Percentiles rank a stretch among this genome's conserved stretches.
These are phyloP conservation scores for Leishmania arabica DNA, from an alignment of 208 protist species.

Conservation along the genomic window DNA sequence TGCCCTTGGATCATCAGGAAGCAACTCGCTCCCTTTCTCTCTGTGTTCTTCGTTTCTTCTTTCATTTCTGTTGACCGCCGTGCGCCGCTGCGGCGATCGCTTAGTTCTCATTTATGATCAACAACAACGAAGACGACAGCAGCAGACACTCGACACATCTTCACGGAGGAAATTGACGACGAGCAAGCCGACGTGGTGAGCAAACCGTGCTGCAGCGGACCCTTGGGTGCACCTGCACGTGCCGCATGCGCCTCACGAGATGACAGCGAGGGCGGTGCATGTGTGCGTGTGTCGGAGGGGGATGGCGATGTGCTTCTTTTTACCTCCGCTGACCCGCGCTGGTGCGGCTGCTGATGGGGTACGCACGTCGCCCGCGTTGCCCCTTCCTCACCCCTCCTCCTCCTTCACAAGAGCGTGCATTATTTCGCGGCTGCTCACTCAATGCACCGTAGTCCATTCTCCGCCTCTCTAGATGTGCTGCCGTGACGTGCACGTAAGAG, in stretches of 20 bases:
- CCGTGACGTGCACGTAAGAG: not conserved
- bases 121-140: not conserved
- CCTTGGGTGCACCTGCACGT: not conserved
- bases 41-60: not conserved
- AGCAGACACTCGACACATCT: not conserved
- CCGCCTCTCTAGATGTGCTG: not conserved
- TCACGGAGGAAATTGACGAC: not conserved
- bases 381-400: not conserved
- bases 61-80: not conserved
- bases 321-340: not conserved
- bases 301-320: not conserved
- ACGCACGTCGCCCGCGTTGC: not conserved
- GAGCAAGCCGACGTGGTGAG: not conserved
- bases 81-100: not conserved
- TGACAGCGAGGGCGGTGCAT: not conserved
- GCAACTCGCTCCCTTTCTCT: not conserved
- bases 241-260: not conserved
- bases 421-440: not conserved
- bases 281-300: not conserved
- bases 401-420: not conserved
- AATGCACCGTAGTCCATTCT: not conserved
- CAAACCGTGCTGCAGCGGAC: not conserved
- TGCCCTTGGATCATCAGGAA: not conserved
- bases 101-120: not conserved
- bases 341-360: not conserved